Percentiles rank a stretch among this genome's conserved stretches.
phyloP scores from a whole-genome alignment of 768 basidiomycete species.

The Termitomyces sp. region DNA sequence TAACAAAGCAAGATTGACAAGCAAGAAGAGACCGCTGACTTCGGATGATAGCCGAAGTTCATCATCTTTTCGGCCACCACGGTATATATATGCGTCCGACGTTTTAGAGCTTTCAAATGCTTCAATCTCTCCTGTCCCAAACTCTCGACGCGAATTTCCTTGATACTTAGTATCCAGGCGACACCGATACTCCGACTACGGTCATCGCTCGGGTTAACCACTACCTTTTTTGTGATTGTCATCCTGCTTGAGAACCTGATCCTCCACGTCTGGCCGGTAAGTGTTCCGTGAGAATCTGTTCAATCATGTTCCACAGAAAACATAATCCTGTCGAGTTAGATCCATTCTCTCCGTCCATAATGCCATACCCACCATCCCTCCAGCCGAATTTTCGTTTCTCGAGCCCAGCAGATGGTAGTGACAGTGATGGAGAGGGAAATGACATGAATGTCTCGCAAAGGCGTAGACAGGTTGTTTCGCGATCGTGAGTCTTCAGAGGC shows the following conservation, averaged over 20 bases:
- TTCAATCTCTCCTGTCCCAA: not conserved
- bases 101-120: not conserved
- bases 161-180: not conserved
- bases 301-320: not conserved
- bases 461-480: conserved; percentile 6
- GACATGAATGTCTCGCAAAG: conserved; percentile 5
- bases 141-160: not conserved
- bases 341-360: not conserved
- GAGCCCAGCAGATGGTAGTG: conserved; percentile 9
- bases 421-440: conserved; percentile 15
- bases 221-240: not conserved
- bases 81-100: conserved; percentile 6
- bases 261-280: not conserved
- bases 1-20: not conserved
- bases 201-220: not conserved
- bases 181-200: not conserved
- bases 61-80: conserved; percentile 2
- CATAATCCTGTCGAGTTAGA: not conserved
- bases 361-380: conserved; percentile 1
- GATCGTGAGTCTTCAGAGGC: conserved; percentile 14
- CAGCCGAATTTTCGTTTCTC: conserved; percentile 11
- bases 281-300: not conserved
- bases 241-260: not conserved
- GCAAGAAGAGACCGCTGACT: conserved; percentile 9
- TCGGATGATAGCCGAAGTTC: conserved; percentile 11